A percentile compares a stretch with the other conserved stretches of the same genome.
phyloP scores from a whole-genome alignment of 2,329 filamentous ascomycete species.

The Paecilomyces niveus region DNA sequence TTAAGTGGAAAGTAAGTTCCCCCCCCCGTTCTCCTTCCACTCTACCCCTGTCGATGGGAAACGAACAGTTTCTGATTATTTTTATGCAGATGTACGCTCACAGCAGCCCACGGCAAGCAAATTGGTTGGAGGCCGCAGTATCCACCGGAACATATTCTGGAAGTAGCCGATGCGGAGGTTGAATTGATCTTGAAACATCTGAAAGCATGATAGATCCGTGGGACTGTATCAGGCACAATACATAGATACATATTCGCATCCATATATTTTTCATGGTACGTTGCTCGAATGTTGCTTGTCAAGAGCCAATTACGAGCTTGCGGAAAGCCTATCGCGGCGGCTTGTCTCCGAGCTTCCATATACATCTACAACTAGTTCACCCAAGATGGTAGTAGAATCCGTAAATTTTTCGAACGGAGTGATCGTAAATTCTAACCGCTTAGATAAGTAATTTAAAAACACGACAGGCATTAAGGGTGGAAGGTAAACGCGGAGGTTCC shows the following conservation, averaged over 20 bases:
- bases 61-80: background rate
- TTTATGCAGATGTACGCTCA: conserved; percentile 36
- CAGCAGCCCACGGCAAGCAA: conserved; percentile 31
- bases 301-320: background rate
- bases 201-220: background rate
- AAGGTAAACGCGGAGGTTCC: too few relatives aligned
- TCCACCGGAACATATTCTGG: conserved; percentile 39
- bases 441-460: too few relatives aligned
- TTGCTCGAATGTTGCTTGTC: too few relatives aligned
- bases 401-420: background rate
- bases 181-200: conserved; percentile 31
- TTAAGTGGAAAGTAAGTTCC: conserved; percentile 38
- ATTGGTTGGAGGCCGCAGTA: conserved; percentile 44
- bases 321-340: background rate
- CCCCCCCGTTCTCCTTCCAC: background rate
- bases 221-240: background rate
- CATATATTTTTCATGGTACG: background rate
- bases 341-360: background rate
- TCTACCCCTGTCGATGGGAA: background rate
- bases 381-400: background rate
- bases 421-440: background rate
- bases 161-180: conserved; percentile 41
- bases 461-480: too few relatives aligned
- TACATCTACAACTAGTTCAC: background rate
- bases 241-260: background rate